Base-by-base conservation (phyloP, 1,284 basidiomycete species). In the Rhodotorula glutinis region DNA sequence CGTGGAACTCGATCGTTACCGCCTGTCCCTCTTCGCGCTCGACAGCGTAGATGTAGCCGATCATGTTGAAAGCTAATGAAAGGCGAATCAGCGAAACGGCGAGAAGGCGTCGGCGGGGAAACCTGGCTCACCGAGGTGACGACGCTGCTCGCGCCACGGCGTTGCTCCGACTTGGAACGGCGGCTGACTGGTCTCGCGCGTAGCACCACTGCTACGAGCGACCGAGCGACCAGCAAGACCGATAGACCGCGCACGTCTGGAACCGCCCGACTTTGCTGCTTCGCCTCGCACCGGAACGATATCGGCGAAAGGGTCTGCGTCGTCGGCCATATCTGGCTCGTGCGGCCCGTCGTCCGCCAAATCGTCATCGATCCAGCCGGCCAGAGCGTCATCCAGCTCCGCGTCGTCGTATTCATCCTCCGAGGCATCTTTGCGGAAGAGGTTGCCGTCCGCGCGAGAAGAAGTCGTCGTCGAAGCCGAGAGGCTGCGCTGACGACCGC, bases 121-220 rank as follows among this genome's bases (percentile, higher is more conserved):
- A n/a, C 11, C 17, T 21, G 29, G 40, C 57, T 76, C 85, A 93
- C 92, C 89, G 7, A 98, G 85, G 77, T 93, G 97, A 52, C 92
- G 85, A 77, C 92, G 92, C 80, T 89, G 91, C 69, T 87, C 85
- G 59, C 86, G 83, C 84, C 91, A 87, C 0, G 89, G 88, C 0
- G 95, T 98, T 25, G 92, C 87, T 10, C 92, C 92, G 2, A 94
- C 91, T 75, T 96, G 92, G 80, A 98, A 98, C 4, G 91, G 81
- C 52, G 64, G n/a, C 51, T 67, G 68, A 3, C 62, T 61, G 55
- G 62, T 69, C 38, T 56, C 47, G n/a, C 49, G 10, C 19, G 56
- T 2, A 23, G 43, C 29, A 10, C 21, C 54, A 2, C 21, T 44
- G 38, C 51, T 54, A 11, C 49, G 3, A 9, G n/a, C 19, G 23